A percentile compares a stretch with the other conserved stretches of the same genome.
Evolutionary conservation across 2,329 filamentous ascomycete genomes (phyloP).

Genomic region (Geosmithia morbida): DNA sequence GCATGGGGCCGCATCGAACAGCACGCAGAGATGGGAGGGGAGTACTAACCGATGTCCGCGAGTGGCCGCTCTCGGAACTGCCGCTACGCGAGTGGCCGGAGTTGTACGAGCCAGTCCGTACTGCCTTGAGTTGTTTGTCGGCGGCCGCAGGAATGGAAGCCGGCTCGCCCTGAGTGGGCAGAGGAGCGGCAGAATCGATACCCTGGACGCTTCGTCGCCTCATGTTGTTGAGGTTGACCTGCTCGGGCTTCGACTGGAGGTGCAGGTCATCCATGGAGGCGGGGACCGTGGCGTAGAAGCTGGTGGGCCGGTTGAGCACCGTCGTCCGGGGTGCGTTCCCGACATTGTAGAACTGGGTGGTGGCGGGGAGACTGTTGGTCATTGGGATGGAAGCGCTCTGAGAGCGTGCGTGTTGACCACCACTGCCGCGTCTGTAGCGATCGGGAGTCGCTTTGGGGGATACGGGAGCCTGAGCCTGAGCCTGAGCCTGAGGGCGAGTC

Average conservation of each 20-base stretch:
- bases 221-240: constrained; percentile 61
- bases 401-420: constrained; percentile 19
- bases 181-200: constrained; percentile 21
- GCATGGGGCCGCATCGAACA: not conserved
- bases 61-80: constrained; percentile 52
- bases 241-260: constrained; percentile 30
- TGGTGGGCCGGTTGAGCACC: constrained; percentile 31
- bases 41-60: constrained; percentile 50
- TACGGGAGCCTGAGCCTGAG: constrained; percentile 5
- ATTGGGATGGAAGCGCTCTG: constrained; percentile 18
- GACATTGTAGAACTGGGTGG: constrained; percentile 14
- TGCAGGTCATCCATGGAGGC: constrained; percentile 56
- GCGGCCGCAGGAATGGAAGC: constrained; percentile 4
- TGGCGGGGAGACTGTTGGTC: constrained; percentile 10
- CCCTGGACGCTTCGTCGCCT: constrained; percentile 73
- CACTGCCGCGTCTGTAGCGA: constrained; percentile 59
- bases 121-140: constrained; percentile 26
- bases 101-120: constrained; percentile 16
- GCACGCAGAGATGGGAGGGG: not conserved
- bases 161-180: constrained; percentile 4
- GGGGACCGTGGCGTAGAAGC: constrained; percentile 30
- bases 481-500: constrained; percentile 24
- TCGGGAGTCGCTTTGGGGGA: constrained; percentile 46
- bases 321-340: constrained; percentile 15
- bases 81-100: constrained; percentile 28